Evolutionary conservation across 163 green algal species (phyloP), one percentile per base, ranked within the genome.

Genomic region (Scenedesmus sp.): DNA sequence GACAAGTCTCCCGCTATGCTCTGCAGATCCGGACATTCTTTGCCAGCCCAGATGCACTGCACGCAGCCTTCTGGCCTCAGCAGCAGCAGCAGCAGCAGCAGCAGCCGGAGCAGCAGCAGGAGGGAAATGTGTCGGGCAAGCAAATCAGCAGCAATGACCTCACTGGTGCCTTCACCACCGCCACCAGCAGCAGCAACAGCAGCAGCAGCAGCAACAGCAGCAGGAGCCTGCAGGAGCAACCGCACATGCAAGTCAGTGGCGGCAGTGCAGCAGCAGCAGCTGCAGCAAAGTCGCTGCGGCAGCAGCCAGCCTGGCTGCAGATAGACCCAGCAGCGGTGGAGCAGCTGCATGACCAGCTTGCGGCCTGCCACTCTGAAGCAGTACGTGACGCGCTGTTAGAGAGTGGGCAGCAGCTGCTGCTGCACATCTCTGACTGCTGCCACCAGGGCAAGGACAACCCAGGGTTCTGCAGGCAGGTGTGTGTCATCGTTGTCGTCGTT

Each of bases 291-390:
- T 70, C 83, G 72, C 85, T 33, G 33, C 44, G 56, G 49, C 35
- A 33, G 46, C 43, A 6, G 35, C 37, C 59, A 30, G 6, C 53
- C 15, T 90, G 85, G 85, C 46, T 90, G 49, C 85, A 90, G 35
- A 90, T 90, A 76, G 72, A 90, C 40, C 30, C 35, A n/a, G 85
- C 85, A 76, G 44, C 70, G 10, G 85, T 90, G 85, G 46, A 90
- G 46, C 43, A 76, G 33, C 72, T 90, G n/a, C 85, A 84, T 73
- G 85, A 84, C 7, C 16, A 33, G 33, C 37, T 90, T 18, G 6
- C 85, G 51, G 70, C 85, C n/a, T 76, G 78, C 24, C 85, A 78
- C 15, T 37, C 30, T 53, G 85, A 90, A 5, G n/a, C 72, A 56
- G 85, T 90, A 30, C 51, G 72, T 12, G 85, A 90, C 42, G 85